Base-by-base conservation (phyloP, 108 stramenopile genomes). In the Seminavis robusta region DNA sequence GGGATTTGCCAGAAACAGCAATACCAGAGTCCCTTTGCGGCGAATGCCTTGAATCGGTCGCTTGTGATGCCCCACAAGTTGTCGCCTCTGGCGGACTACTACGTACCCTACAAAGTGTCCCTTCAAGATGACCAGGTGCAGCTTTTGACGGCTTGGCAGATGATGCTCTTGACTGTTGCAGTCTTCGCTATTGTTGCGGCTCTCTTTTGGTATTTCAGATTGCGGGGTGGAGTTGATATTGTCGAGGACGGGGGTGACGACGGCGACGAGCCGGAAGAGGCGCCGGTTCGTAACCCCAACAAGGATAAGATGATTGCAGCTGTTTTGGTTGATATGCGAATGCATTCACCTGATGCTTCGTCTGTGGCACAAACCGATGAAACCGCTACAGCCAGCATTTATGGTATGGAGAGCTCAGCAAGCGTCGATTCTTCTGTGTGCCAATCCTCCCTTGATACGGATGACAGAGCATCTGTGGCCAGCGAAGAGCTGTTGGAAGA, bases 281-380 rank as follows among this genome's bases (percentile, higher is more conserved):
- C 13, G 9, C n/a, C 23, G 13, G 61, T 34, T 4, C 58, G 26
- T 23, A 71, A 66, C 52, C 60, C 63, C 21, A 81, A 87, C 50
- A 91, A 91, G 63, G 81, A 88, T 61, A 91, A 91, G 51, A 84
- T 88, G 82, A 76, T 91, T 27, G 90, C 90, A 0, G 69, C 81
- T 7, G 69, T 91, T 16, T 37, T 91, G 54, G 79, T 87, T 31
- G 80, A 91, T 46, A 63, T 84, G 64, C 42, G 88, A 29, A 73
- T 81, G 36, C n/a, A n/a, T n/a, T n/a, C n/a, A n/a, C n/a, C n/a
- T n/a, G n/a, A n/a, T n/a, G n/a, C n/a, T n/a, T n/a, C n/a, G n/a
- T n/a, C n/a, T n/a, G n/a, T n/a, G n/a, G n/a, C n/a, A n/a, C n/a
- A n/a, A n/a, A n/a, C n/a, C n/a, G n/a, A n/a, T n/a, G n/a, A n/a